Evolutionary conservation across 345 rosid genomes (phyloP), one percentile per base, ranked within the genome.

Genomic region (Eucalyptus tenuipes): DNA sequence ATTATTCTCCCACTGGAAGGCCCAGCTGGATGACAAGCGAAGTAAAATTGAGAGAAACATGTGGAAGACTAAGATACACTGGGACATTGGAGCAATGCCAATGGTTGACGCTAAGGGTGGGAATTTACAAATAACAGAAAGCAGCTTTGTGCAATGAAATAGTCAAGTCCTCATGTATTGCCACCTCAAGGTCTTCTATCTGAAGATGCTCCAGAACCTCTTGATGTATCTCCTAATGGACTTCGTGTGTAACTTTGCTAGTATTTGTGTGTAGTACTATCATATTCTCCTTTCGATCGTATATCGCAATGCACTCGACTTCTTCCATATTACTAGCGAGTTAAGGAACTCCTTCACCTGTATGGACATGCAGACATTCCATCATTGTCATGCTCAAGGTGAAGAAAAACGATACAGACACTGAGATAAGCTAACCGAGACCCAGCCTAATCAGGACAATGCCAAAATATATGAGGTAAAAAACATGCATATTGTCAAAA

Each of bases 341-440:
- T 94, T 92, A 52, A 98, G 96, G 91, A 97, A 95, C 96, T 95
- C 96, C 99, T 95, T 95, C 42, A 98, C 99, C 99, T 98, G 91
- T 44, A 91, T 59, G 47, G 49, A 85, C 68, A 85, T 17, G n/a
- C 53, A 31, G n/a, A 55, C 61, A 55, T 53, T 87, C 59, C 47
- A 22, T 75, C 84, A 40, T 20, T 40, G 15, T 75, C 84, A 75
- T 40, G 47, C 84, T 37, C 47, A 11, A 6, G 24, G 84, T 75
- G 47, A 75, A 75, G 84, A 40, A 37, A 75, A 11, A 75, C 82
- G 1, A 22, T 40, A 75, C 47, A 40, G 84, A 75, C 47, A 75
- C 7, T 40, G 15, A 75, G 27, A 40, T 20, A 40, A 75, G 82
- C 82, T 37, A 37, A 40, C 14, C 8, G 3, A 10, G 82, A 75